phyloP scores from a whole-genome alignment of 345 rosid genomes.

The Lepidium africanum region DNA sequence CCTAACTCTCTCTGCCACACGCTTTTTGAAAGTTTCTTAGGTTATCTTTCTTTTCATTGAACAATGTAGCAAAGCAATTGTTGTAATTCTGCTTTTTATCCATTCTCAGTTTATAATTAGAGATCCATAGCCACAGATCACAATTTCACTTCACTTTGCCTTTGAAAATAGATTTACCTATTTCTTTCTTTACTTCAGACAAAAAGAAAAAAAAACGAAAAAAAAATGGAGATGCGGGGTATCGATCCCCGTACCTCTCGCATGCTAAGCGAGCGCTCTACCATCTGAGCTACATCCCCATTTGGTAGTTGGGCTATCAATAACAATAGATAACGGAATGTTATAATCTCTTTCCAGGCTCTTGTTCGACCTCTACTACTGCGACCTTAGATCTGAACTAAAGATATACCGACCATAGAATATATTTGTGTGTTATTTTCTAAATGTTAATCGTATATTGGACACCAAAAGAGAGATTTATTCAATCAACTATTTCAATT shows the following conservation, averaged over 20 bases:
- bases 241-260: constrained; percentile 90
- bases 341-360: no score
- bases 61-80: constrained; percentile 14
- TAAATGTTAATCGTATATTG: background rate
- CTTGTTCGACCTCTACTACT: background rate
- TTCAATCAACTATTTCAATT: no score
- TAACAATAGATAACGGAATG: no score
- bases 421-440: background rate
- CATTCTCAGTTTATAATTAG: constrained; percentile 4
- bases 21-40: background rate
- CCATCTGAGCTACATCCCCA: constrained; percentile 92
- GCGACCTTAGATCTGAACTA: background rate
- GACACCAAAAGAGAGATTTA: background rate
- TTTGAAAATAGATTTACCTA: background rate
- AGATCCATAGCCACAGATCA: background rate
- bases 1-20: background rate
- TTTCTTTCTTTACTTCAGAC: no score
- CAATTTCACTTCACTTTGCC: background rate
- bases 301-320: no score
- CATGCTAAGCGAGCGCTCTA: constrained; percentile 94
- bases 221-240: constrained; percentile 64
- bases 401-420: background rate
- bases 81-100: constrained; percentile 12
- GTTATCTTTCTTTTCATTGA: constrained; percentile 3
- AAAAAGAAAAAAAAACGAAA: background rate